These are phyloP conservation scores for Heliamphora pulchella DNA, from an alignment of 179 eudicot genomes.

Conservation along the genomic window DNA sequence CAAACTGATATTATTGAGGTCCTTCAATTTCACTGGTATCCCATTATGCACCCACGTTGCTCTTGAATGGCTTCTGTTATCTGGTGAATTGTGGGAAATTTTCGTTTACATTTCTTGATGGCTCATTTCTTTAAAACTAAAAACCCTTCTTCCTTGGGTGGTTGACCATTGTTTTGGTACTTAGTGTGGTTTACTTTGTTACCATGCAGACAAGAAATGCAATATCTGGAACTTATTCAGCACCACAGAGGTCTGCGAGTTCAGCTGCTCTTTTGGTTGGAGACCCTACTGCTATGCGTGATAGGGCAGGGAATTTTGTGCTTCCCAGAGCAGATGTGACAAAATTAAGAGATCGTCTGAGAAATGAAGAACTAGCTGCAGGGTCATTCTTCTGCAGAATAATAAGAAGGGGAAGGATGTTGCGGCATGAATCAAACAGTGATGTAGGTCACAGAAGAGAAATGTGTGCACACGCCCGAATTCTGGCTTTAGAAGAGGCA, in stretches of 20 bases:
- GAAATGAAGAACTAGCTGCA: slow-evolving; percentile 91
- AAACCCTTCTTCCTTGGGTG: neutral
- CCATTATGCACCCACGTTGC: neutral
- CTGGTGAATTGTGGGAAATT: neutral
- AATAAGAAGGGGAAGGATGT: slow-evolving; percentile 44
- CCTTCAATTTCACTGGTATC: neutral
- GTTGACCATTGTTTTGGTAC: neutral
- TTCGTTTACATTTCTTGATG: no score
- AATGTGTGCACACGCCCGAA: slow-evolving; percentile 96
- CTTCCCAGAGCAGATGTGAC: slow-evolving; percentile 95
- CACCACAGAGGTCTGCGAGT: slow-evolving; percentile 98
- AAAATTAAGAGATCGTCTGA: slow-evolving; percentile 87
- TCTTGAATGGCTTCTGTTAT: neutral
- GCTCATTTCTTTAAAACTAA: neutral
- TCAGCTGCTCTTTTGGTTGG: slow-evolving; percentile 99
- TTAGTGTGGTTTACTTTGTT: neutral
- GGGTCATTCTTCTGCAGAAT: slow-evolving; percentile 64
- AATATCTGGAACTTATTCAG: slow-evolving; percentile 91
- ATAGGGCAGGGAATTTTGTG: slow-evolving; percentile 95
- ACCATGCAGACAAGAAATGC: slow-evolving; percentile 84
- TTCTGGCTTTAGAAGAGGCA: slow-evolving; percentile 93
- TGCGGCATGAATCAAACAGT: slow-evolving; percentile 47
- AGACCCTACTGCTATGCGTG: slow-evolving; percentile 86
- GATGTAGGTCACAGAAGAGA: slow-evolving; percentile 80
- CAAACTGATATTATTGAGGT: neutral